Evolutionary conservation across 345 rosid species (phyloP), one percentile per base, ranked within the genome.

Genomic region (Aethionema arabicum): DNA sequence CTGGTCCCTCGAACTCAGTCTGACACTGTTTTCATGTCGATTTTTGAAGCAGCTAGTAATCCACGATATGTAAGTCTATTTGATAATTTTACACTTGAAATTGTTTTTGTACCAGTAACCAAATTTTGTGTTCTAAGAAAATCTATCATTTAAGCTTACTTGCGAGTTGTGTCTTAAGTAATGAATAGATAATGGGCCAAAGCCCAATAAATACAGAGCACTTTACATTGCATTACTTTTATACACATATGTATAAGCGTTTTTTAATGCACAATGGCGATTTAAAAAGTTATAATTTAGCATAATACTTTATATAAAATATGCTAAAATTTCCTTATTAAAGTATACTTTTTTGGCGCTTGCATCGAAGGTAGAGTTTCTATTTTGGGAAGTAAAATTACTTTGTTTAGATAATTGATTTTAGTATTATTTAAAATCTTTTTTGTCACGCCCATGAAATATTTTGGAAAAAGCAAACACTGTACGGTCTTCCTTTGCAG

Each of bases 1-100:
- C 66, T 15, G 89, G 87, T 32, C 91, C 89, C 21, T 65, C 67
- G 65, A 59, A 11, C 39, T 59, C 42, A 6, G 72, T 68, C 33
- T 70, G 60, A 70, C 57, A 61, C 36, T 11, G 9, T 37, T 45
- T 37, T 52, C 15, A 2, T 68, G 37, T 43, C 10, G 8, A 11
- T 65, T 37, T 45, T 12, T 12, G 16, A 49, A 44, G 27, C 21
- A 31, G 7, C 0, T 21, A 60, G n/a, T 35, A 4, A 7, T 50
- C 13, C 43, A 37, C 31, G 11, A 66, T 56, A 47, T 11, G 33
- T 47, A 56, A 47, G 56, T 31, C 7, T 11, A 10, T 45, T 45
- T 65, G 38, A 0, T 27, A 21, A 1, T 21, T 21, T 1, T 21
- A 21, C 27, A 21, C 27, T 21, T 1, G 27, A 2, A 21, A 21